A percentile compares a stretch with the other conserved stretches of the same genome.
Conservation (phyloP, 2,329 filamentous ascomycete genomes). For the Cladobotryum protrusum region DNA sequence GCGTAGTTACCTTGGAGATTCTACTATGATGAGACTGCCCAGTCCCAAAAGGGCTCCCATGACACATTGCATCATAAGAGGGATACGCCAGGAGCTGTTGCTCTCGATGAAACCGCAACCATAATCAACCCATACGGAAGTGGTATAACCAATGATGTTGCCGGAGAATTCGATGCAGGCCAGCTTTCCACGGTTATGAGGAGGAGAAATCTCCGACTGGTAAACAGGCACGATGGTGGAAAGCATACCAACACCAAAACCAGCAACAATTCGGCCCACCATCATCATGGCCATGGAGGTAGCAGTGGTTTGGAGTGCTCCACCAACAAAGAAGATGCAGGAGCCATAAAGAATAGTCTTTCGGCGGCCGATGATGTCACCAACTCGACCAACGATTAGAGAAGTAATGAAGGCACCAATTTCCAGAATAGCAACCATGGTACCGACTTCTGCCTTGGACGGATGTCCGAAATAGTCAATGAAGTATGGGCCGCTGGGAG, state of each 20-base stretch:
- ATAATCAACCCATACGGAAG: conserved; percentile 98
- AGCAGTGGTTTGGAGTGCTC: conserved; percentile 76
- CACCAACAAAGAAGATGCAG: conserved; percentile 77
- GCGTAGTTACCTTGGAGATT: conserved; percentile 75
- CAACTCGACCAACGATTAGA: conserved; percentile 76
- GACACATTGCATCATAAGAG: conserved; percentile 84
- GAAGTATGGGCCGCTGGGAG: conserved; percentile 73
- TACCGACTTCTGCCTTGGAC: conserved; percentile 79
- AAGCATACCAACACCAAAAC: conserved; percentile 78
- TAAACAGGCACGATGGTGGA: conserved; percentile 92
- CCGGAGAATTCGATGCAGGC: conserved; percentile 98
- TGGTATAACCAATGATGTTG: conserved; percentile 92
- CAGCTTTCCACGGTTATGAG: conserved; percentile 90
- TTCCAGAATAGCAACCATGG: conserved; percentile 96
- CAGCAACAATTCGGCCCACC: conserved; percentile 73
- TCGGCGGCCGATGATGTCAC: conserved; percentile 84
- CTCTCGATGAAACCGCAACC: conserved; percentile 86
- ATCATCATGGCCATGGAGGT: conserved; percentile 87
- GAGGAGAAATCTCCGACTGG: conserved; percentile 91
- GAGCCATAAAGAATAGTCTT: conserved; percentile 92
- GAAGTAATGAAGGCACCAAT: conserved; percentile 89
- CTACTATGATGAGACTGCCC: conserved; percentile 88
- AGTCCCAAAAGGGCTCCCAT: conserved; percentile 84
- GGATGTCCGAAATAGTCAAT: conserved; percentile 90
- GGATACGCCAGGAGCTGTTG: conserved; percentile 84